Base-by-base conservation (phyloP, 2,329 filamentous ascomycete genomes). In the Fonsecaea pedrosoi region DNA sequence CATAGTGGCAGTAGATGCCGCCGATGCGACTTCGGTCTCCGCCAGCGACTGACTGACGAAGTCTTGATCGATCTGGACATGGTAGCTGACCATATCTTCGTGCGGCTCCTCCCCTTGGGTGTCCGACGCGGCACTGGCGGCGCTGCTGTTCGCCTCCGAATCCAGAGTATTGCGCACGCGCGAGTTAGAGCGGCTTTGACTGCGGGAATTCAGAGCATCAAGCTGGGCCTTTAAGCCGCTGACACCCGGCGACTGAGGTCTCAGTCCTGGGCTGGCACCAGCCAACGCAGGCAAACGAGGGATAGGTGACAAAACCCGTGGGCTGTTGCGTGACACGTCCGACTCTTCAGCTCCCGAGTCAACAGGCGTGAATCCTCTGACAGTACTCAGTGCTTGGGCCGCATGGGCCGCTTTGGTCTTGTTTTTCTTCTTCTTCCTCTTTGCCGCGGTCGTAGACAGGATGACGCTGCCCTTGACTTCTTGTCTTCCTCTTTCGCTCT, bases 31-130 rank as follows among this genome's bases (percentile, higher is more conserved):
- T 10, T 68, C 80, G 62, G 77, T 77, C 59, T 76, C 74, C 4
- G 67, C 68, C 55, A 81, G 80, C 69, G 88, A 86, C 10, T 82
- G 78, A 77, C 91, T 95, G 67, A 92, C 85, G 73, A 96, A 97
- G 76, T 97, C 94, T 69, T 92, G 81, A 72, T 95, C 91, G 42
- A 97, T 84, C 60, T 87, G 87, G 70, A 97, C 89, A 79, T 97
- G 92, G 76, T 97, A 97, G 75, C 89, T 91, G 60, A 91, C 91
- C 76, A 86, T 86, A n/a, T 81, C 79, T 73, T 94, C 91, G 1
- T 90, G 94, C 48, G 83, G 83, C 70, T 90, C 88, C 71, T 90
- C 88, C 72, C 86, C 89, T 72, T 84, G 81, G 67, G 84, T 86
- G 64, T 86, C 85, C 59, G 86, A 87, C 70, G 85, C 89, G 74